These are phyloP conservation scores for Desmodesmus armatus DNA, from an alignment of 139 green algal species.

Conservation along the genomic window DNA sequence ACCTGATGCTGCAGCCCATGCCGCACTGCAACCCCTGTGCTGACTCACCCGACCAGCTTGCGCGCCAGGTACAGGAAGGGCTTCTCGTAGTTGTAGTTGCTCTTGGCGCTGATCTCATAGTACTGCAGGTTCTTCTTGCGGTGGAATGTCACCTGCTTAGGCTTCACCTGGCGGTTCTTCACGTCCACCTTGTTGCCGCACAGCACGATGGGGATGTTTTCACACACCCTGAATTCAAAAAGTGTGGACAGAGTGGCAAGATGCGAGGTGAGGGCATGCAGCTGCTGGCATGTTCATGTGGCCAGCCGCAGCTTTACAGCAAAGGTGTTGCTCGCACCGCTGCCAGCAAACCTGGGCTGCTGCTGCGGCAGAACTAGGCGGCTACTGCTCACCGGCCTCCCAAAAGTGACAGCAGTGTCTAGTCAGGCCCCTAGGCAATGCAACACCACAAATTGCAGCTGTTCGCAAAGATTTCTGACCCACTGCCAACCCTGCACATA, in stretches of 20 bases:
- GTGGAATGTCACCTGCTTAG: constrained; percentile 98
- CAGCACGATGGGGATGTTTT: constrained; percentile 99
- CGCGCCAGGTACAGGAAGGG: constrained; percentile 99
- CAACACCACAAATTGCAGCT: background rate
- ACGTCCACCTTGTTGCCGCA: constrained; percentile 99
- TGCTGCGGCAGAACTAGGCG: background rate
- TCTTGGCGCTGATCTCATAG: constrained; percentile 99
- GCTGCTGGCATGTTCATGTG: too few species aligned
- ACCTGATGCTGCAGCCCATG: too few species aligned
- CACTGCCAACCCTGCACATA: too few species aligned
- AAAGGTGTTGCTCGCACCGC: background rate
- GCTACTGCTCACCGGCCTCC: too few species aligned
- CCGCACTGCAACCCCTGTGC: too few species aligned
- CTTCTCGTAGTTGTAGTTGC: constrained; percentile 99
- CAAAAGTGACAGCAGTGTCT: background rate
- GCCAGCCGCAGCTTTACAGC: too few species aligned
- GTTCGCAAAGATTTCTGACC: too few species aligned
- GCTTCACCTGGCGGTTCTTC: constrained; percentile 99
- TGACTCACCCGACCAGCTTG: constrained; percentile 92
- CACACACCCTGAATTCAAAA: constrained; percentile 86
- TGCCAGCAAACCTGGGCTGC: background rate
- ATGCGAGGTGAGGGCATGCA: too few species aligned
- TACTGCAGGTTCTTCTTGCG: constrained; percentile 99
- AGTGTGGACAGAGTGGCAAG: background rate
- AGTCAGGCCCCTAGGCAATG: background rate